phyloP scores from a whole-genome alignment of 2,329 filamentous ascomycete species.

The Epichloe elymi region DNA sequence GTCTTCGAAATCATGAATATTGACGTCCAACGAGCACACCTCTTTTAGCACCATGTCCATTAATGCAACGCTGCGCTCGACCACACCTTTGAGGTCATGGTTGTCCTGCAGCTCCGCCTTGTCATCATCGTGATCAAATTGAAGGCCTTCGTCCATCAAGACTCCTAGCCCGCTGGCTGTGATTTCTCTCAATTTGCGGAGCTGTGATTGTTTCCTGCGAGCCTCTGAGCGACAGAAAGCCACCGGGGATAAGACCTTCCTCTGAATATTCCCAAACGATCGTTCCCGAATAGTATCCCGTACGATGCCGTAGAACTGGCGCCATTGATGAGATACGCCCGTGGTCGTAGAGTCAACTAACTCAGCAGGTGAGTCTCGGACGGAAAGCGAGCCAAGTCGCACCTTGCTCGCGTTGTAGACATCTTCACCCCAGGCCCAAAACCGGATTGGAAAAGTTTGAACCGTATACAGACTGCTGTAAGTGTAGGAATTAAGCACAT shows the following conservation, averaged over 20 bases:
- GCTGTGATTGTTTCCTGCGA: slow-evolving; percentile 54
- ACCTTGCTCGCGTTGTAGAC: slow-evolving; percentile 50
- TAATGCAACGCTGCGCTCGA: slow-evolving; percentile 68
- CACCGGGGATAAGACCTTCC: slow-evolving; percentile 64
- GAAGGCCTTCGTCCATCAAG: slow-evolving; percentile 73
- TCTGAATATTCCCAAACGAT: slow-evolving; percentile 57
- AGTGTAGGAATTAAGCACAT: slow-evolving; percentile 64
- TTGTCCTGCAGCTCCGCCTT: slow-evolving; percentile 38
- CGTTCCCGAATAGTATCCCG: slow-evolving; percentile 61
- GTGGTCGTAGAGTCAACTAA: slow-evolving; percentile 22
- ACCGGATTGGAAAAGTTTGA: slow-evolving; percentile 66
- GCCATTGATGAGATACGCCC: slow-evolving; percentile 41
- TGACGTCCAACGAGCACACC: slow-evolving; percentile 49
- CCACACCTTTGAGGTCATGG: slow-evolving; percentile 51
- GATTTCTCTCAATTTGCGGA: slow-evolving; percentile 63
- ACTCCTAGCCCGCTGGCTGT: slow-evolving; percentile 80
- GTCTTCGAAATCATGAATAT: slow-evolving; percentile 51
- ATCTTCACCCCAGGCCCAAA: slow-evolving; percentile 60
- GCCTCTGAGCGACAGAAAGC: slow-evolving; percentile 64
- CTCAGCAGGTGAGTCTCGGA: slow-evolving; percentile 17
- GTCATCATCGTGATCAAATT: slow-evolving; percentile 49
- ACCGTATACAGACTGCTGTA: slow-evolving; percentile 73
- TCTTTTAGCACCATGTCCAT: slow-evolving; percentile 78
- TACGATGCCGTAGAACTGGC: slow-evolving; percentile 69
- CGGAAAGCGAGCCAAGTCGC: slow-evolving; percentile 26